phyloP scores from a whole-genome alignment of 306 rosid genomes.

The Begonia fuchsioides region DNA sequence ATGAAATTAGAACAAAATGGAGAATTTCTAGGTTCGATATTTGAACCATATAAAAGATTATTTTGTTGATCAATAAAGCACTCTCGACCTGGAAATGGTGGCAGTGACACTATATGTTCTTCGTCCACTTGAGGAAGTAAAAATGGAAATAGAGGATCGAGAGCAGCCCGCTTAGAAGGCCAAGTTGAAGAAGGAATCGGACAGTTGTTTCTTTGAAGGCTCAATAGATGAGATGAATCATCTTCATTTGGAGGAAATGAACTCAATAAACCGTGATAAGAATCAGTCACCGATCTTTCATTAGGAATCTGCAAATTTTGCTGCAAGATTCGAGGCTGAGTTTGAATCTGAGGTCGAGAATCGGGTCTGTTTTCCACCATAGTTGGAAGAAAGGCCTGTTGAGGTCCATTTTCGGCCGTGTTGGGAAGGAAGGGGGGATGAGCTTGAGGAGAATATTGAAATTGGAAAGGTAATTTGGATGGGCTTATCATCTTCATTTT shows the following conservation, averaged over 20 bases:
- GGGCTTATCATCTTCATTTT: conserved; percentile 66
- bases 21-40: conserved; percentile 52
- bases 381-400: conserved; percentile 51
- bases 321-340: conserved; percentile 39
- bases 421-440: conserved; percentile 65
- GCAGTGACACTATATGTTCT: conserved; percentile 62
- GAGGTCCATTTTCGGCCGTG: conserved; percentile 21
- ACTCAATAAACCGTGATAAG: conserved; percentile 58
- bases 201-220: conserved; percentile 25
- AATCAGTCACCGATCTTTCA: no score
- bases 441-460: conserved; percentile 45
- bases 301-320: conserved; percentile 30
- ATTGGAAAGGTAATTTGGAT: conserved; percentile 37
- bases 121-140: conserved; percentile 50
- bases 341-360: conserved; percentile 38
- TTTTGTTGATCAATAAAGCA: conserved; percentile 66
- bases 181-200: conserved; percentile 30
- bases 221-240: conserved; percentile 57
- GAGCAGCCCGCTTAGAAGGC: conserved; percentile 77
- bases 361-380: conserved; percentile 47
- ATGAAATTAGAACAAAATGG: conserved; percentile 61
- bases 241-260: conserved; percentile 75
- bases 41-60: conserved; percentile 82
- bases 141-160: conserved; percentile 53
- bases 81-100: conserved; percentile 97